These are phyloP conservation scores for Elsinoe arachidis DNA, from an alignment of 2,329 filamentous ascomycete genomes.

Conservation along the genomic window DNA sequence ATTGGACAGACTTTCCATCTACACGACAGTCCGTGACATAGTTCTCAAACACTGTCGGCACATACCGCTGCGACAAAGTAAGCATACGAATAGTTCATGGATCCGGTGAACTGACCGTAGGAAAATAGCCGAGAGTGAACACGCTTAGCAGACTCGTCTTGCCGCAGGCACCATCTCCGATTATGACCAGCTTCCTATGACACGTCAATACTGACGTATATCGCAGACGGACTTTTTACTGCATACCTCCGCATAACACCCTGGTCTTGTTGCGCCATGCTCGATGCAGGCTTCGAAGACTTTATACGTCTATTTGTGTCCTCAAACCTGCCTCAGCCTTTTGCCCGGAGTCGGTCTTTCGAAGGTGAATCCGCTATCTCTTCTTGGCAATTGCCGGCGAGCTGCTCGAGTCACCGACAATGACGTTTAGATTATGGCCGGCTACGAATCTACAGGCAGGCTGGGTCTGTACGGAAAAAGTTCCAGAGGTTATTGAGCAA, in stretches of 20 bases:
- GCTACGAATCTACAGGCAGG: too few relatives aligned
- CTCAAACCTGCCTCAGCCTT: not conserved
- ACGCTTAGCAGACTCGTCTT: conserved; percentile 97
- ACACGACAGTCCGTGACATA: conserved; percentile 98
- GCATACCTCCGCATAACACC: conserved; percentile 32
- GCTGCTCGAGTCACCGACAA: too few relatives aligned
- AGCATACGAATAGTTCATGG: conserved; percentile 11
- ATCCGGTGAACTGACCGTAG: conserved; percentile 63
- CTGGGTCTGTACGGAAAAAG: too few relatives aligned
- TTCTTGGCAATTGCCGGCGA: too few relatives aligned
- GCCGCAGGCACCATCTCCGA: conserved; percentile 93
- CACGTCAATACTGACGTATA: conserved; percentile 13
- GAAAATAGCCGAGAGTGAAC: conserved; percentile 96
- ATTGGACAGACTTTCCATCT: conserved; percentile 95
- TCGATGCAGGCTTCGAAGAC: not conserved
- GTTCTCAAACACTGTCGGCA: conserved; percentile 97
- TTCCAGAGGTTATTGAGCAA: too few relatives aligned
- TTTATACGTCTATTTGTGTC: not conserved
- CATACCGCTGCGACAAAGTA: conserved; percentile 38
- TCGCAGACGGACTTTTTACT: not conserved
- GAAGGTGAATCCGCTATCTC: too few relatives aligned
- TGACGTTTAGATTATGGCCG: too few relatives aligned
- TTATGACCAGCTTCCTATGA: conserved; percentile 85
- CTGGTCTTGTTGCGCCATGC: conserved; percentile 31
- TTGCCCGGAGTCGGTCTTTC: too few relatives aligned